Base-by-base conservation (phyloP, 192 early-diverging fungal species). In the Entomortierella beljakovae region DNA sequence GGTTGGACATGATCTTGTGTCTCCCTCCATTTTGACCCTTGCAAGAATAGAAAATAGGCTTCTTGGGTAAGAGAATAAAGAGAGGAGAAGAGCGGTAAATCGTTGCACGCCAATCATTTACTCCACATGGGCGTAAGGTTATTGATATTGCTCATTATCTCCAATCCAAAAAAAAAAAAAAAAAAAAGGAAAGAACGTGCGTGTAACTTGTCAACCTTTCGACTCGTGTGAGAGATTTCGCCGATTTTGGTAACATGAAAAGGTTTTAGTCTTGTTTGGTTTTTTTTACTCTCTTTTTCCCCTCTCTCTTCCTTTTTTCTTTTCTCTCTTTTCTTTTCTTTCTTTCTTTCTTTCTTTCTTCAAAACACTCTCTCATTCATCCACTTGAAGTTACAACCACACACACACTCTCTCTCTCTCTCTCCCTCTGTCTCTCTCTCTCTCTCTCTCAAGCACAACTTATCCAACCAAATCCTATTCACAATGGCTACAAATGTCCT, bases 401-500 rank as follows among this genome's bases (percentile, higher is more conserved):
- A 52, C 16, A 33, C 48, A 29, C 6, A 20, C 29, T 34, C n/a
- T 15, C 32, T 53, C 11, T 25, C 42, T 34, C 43, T 8, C 31
- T 35, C 43, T 18, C 6, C 29, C 28, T 56, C 46, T 52, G 54
- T 50, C 32, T 25, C 56, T 25, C 29, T 35, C 33, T 34, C 31
- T 58, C 6, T 16, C 54, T 32, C 20, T 32, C 31, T 54, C 60
- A 4, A 46, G 2, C 23, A 33, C 50, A 6, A 25, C 20, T 50
- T 18, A 8, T 29, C 28, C 13, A 6, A 28, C 6, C 51, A 53
- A 53, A 18, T 3, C 9, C 51, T 53, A 28, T 22, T 37, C 54
- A 49, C 28, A 35, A 55, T 68, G 59, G 65, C 64, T 16, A 68
- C 38, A 40, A 68, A 68, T 46, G 60, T 76, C 51, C 57, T 68